These are phyloP conservation scores for Perkinsela sp. DNA, from an alignment of 208 protist genomes.

Conservation along the genomic window DNA sequence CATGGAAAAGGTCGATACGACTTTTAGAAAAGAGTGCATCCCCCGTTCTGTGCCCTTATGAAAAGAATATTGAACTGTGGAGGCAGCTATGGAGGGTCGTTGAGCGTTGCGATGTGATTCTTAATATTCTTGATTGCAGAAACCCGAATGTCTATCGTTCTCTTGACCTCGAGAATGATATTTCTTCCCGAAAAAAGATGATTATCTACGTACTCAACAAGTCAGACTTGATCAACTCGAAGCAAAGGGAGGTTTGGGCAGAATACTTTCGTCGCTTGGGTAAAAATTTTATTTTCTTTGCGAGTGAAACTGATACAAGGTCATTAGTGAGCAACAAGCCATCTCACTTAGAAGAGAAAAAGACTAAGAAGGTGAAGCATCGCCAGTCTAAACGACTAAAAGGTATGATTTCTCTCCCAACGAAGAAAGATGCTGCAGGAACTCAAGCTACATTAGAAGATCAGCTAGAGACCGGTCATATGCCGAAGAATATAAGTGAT, in stretches of 20 bases:
- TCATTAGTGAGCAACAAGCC: background rate
- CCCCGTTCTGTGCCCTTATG: slow-evolving; percentile 83
- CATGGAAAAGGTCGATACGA: slow-evolving; percentile 57
- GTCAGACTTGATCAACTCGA: slow-evolving; percentile 79
- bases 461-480: background rate
- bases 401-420: background rate
- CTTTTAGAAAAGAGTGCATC: slow-evolving; percentile 70
- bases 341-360: background rate
- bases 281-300: slow-evolving; percentile 73
- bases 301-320: slow-evolving; percentile 2
- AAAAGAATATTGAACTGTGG: slow-evolving; percentile 97
- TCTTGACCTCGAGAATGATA: slow-evolving; percentile 38
- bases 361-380: too few relatives aligned
- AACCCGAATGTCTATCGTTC: slow-evolving; percentile 87
- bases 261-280: slow-evolving; percentile 49
- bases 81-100: slow-evolving; percentile 93
- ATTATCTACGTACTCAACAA: slow-evolving; percentile 90
- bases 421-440: background rate
- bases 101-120: slow-evolving; percentile 72
- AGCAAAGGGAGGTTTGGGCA: slow-evolving; percentile 68
- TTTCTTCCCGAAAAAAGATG: slow-evolving; percentile 18
- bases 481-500: background rate
- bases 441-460: background rate
- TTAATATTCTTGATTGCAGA: slow-evolving; percentile 78
- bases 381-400: background rate